Conservation (phyloP, 2,329 filamentous ascomycete genomes). For the Chaetomium globosum region DNA sequence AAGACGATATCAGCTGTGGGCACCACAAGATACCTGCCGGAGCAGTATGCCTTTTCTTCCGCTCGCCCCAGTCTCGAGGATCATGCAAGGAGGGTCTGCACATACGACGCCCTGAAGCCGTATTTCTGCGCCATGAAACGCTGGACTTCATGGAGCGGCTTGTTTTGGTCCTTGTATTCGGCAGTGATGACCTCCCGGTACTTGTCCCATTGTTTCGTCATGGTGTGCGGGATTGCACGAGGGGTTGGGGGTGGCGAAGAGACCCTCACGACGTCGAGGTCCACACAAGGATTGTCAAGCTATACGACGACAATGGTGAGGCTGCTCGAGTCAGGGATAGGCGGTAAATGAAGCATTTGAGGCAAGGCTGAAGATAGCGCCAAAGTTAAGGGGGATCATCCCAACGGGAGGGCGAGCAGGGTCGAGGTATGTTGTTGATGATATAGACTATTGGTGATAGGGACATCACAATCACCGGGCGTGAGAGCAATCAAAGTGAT, state of each 20-base stretch:
- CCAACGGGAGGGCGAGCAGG: not conserved
- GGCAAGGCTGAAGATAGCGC: slow-evolving; percentile 10
- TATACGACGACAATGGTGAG: not conserved
- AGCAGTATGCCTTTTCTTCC: not conserved
- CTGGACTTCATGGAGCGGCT: slow-evolving; percentile 48
- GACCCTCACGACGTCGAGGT: not conserved
- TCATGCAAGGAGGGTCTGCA: slow-evolving; percentile 21
- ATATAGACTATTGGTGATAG: slow-evolving; percentile 17
- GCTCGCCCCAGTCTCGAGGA: not conserved
- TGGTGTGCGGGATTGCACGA: slow-evolving; percentile 36
- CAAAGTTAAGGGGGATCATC: slow-evolving; percentile 1
- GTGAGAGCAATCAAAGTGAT: not conserved
- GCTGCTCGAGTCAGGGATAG: slow-evolving; percentile 9
- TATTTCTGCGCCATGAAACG: slow-evolving; percentile 46
- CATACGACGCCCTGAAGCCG: slow-evolving; percentile 49
- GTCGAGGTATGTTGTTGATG: slow-evolving; percentile 6
- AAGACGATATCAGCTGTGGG: not conserved
- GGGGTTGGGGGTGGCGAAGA: not conserved
- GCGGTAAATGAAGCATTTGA: slow-evolving; percentile 5
- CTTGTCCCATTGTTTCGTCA: slow-evolving; percentile 51
- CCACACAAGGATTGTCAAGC: not conserved
- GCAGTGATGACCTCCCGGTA: slow-evolving; percentile 43
- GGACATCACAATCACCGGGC: slow-evolving; percentile 12
- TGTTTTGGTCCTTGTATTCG: slow-evolving; percentile 47
- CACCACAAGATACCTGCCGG: not conserved